These are phyloP conservation scores for Trametes gibbosa DNA, from an alignment of 768 basidiomycete species.

Conservation along the genomic window DNA sequence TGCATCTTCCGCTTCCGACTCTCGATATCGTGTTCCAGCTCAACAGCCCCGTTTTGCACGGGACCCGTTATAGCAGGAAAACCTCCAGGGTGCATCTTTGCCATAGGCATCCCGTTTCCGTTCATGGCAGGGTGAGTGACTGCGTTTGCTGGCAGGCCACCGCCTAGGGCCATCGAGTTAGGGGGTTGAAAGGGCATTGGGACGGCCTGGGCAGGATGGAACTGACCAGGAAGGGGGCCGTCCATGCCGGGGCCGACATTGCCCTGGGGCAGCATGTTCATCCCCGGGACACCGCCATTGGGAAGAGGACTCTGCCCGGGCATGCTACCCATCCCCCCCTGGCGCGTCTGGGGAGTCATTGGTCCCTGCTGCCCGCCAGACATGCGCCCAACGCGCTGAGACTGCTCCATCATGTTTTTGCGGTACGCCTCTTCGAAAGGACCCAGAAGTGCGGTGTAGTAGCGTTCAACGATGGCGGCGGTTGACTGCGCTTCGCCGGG, in stretches of 20 bases:
- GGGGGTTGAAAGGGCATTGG: neutral
- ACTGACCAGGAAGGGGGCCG: conserved; percentile 16
- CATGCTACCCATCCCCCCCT: conserved; percentile 20
- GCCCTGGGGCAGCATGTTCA: conserved; percentile 16
- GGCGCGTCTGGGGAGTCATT: conserved; percentile 13
- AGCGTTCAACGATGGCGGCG: conserved; percentile 49
- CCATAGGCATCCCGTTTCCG: conserved; percentile 4
- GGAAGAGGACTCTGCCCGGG: conserved; percentile 6
- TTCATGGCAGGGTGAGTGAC: conserved; percentile 4
- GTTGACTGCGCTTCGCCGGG: conserved; percentile 41
- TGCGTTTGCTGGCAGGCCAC: conserved; percentile 3
- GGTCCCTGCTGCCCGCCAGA: conserved; percentile 21
- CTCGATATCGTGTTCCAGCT: conserved; percentile 58
- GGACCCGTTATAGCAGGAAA: neutral
- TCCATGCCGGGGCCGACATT: conserved; percentile 9
- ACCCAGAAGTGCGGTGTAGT: conserved; percentile 59
- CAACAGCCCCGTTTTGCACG: conserved; percentile 10
- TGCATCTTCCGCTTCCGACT: conserved; percentile 73
- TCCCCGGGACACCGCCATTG: neutral
- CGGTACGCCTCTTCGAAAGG: conserved; percentile 75
- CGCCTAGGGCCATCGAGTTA: conserved; percentile 15
- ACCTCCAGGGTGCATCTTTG: conserved; percentile 5
- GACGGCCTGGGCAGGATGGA: conserved; percentile 6
- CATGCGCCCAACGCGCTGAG: conserved; percentile 44
- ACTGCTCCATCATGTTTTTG: conserved; percentile 58